Percentiles rank a stretch among this genome's conserved stretches.
Conservation (phyloP, 106 monocot species). For the Iris macrosiphon region DNA sequence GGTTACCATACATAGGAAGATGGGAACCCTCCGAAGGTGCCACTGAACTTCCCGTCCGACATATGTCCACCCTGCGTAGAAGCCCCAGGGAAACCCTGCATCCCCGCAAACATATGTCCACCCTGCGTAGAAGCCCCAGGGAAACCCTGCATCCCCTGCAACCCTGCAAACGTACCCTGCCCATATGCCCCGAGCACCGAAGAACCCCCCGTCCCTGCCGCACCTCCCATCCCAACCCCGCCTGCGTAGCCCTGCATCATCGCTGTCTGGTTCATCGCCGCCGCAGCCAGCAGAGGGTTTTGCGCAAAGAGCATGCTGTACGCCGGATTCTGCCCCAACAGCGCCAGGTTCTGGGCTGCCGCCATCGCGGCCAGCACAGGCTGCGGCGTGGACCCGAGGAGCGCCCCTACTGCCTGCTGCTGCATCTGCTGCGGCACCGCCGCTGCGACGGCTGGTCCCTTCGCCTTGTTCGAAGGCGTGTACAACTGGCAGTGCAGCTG, state of each 20-base stretch:
- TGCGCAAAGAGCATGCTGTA: slow-evolving; percentile 17
- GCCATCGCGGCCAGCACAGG: slow-evolving; percentile 13
- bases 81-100: slow-evolving; percentile 6
- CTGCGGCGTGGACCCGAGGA: no score
- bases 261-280: slow-evolving; percentile 7
- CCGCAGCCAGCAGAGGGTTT: slow-evolving; percentile 15
- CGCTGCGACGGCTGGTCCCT: not conserved
- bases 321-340: slow-evolving; percentile 21
- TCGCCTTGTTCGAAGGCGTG: no score
- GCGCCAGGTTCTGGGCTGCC: slow-evolving; percentile 22
- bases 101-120: no score
- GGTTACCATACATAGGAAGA: slow-evolving; percentile 10
- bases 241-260: no score
- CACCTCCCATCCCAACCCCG: no score
- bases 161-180: not conserved
- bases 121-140: not conserved
- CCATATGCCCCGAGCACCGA: slow-evolving; percentile 7
- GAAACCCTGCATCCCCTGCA: slow-evolving; percentile 12
- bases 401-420: not conserved
- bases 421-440: not conserved
- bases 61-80: slow-evolving; percentile 6
- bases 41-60: not conserved
- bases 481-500: no score
- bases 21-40: slow-evolving; percentile 7
- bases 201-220: slow-evolving; percentile 1